Evolutionary conservation across 2,329 filamentous ascomycete species (phyloP), one percentile per base, ranked within the genome.

Genomic region (Talaromyces atroroseus): DNA sequence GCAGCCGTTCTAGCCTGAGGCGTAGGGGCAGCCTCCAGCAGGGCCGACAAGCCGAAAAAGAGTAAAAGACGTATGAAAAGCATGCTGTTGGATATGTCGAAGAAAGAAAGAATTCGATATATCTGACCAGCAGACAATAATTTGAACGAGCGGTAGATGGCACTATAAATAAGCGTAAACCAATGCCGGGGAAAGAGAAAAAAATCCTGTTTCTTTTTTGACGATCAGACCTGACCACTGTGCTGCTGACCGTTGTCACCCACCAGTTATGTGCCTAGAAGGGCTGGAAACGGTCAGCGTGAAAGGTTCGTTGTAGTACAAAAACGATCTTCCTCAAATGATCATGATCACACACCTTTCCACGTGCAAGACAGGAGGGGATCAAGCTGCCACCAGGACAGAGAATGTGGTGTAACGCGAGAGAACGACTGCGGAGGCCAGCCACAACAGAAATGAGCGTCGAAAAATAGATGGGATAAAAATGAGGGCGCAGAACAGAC

Each of bases 11-110:
- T 42, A 14, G 54, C 60, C 8, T 65, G 60, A 3, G 63, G 61
- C 11, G 61, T 60, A 8, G 72, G 73, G 6, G 66, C 63, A 16
- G 73, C 73, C 52, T 64, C 61, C 42, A 68, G 55, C 38, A 63
- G 59, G 26, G 62, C 63, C 10, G 65, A 60, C 11, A 65, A 54
- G 4, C 68, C 65, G 32, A 73, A 49, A 14, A 74, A 58, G 6
- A 74, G 59, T 8, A 71, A 58, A 44, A 74, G 23, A 45, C 71
- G 69, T 21, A 60, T 21, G 44, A 59, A 47, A 52, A 58, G 42
- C 58, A 60, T 60, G 6, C n/a, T 54, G 49, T 42, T 8, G 40
- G 14, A 8, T 20, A n/a, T 51, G 26, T 36, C 12, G 24, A 44
- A 32, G 26, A 48, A 29, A 20, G 21, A 44, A 26, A 8, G 12